Evolutionary conservation across 495 filamentous ascomycete species (phyloP).

Genomic region (Aspergillus steynii): DNA sequence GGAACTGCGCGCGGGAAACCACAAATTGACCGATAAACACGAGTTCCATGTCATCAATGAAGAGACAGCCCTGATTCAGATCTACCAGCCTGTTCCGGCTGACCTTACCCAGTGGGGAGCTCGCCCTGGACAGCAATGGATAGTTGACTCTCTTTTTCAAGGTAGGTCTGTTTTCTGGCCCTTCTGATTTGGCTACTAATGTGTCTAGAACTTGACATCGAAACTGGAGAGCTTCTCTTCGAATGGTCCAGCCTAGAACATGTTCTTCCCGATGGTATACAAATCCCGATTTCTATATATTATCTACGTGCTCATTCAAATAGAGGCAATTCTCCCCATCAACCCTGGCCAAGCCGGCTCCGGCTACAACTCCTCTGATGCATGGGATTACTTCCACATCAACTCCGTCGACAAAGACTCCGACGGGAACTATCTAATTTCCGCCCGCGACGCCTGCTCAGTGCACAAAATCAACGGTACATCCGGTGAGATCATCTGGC

Average conservation of each 20-base stretch:
- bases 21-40: constrained; percentile 55
- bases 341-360: constrained; percentile 54
- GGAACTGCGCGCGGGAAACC: constrained; percentile 52
- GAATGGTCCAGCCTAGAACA: constrained; percentile 45
- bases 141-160: constrained; percentile 45
- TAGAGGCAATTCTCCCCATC: constrained; percentile 51
- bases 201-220: constrained; percentile 35
- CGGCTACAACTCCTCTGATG: constrained; percentile 44
- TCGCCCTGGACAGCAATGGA: constrained; percentile 40
- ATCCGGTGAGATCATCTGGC: constrained; percentile 59
- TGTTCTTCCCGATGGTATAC: constrained; percentile 45
- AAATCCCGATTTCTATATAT: neutral
- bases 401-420: constrained; percentile 40
- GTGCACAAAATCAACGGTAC: constrained; percentile 58
- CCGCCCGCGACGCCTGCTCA: constrained; percentile 53
- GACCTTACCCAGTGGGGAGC: constrained; percentile 40
- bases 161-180: constrained; percentile 20
- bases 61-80: constrained; percentile 39
- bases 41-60: constrained; percentile 53
- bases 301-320: constrained; percentile 6
- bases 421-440: constrained; percentile 56
- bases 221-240: constrained; percentile 40
- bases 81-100: constrained; percentile 38
- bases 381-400: constrained; percentile 46
- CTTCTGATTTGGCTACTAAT: neutral